phyloP scores from a whole-genome alignment of 1,139 yeast genomes.

The Hyphopichia burtonii region DNA sequence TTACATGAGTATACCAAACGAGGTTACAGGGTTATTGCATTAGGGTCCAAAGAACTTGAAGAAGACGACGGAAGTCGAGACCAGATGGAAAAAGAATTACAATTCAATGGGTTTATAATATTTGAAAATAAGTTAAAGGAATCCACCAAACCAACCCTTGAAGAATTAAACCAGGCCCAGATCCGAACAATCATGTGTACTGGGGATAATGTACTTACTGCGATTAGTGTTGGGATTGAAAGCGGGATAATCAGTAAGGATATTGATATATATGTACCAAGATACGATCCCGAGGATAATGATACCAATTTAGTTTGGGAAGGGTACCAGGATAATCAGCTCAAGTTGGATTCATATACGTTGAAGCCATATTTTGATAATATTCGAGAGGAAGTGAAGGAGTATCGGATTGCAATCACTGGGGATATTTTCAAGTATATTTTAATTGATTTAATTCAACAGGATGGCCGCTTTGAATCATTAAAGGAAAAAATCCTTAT shows the following conservation, averaged over 20 bases:
- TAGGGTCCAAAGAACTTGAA: conserved; percentile 62
- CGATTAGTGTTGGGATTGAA: conserved; percentile 88
- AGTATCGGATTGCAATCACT: conserved; percentile 77
- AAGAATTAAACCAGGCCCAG: conserved; percentile 58
- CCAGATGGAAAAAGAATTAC: conserved; percentile 63
- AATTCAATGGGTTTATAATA: conserved; percentile 82
- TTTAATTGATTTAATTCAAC: conserved; percentile 56
- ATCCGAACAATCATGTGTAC: conserved; percentile 94
- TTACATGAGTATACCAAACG: conserved; percentile 84
- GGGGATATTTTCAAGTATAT: conserved; percentile 88
- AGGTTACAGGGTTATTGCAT: conserved; percentile 93
- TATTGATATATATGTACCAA: conserved; percentile 65
- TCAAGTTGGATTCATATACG: conserved; percentile 59
- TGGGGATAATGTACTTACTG: conserved; percentile 93
- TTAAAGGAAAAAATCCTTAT: conserved; percentile 45
- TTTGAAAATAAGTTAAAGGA: conserved; percentile 88
- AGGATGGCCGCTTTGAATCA: conserved; percentile 10
- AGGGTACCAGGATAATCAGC: conserved; percentile 56
- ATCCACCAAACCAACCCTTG: conserved; percentile 62
- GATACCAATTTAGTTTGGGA: conserved; percentile 55
- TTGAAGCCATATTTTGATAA: conserved; percentile 42
- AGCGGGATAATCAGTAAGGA: conserved; percentile 59
- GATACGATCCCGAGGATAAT: conserved; percentile 41
- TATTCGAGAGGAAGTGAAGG: conserved; percentile 12
- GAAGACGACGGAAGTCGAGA: conserved; percentile 41